phyloP scores from a whole-genome alignment of 306 rosid genomes.

The Cyclanthera cordifolia region DNA sequence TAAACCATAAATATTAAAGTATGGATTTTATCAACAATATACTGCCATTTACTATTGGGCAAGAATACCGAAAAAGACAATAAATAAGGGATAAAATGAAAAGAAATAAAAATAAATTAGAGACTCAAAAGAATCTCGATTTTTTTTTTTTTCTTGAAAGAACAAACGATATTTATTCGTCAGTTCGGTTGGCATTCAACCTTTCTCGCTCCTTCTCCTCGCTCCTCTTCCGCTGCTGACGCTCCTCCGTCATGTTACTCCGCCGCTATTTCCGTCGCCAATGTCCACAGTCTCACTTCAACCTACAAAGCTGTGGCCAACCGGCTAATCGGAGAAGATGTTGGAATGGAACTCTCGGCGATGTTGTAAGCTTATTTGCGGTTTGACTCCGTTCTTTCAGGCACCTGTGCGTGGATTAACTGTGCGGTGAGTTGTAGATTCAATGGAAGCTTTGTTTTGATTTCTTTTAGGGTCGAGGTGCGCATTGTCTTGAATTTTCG shows the following conservation, averaged over 20 bases:
- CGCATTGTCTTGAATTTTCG: background rate
- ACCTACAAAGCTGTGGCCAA: background rate
- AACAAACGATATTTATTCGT: background rate
- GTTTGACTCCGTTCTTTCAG: background rate
- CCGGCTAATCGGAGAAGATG: background rate
- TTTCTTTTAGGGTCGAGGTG: background rate
- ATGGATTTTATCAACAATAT: no score
- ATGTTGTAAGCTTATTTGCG: conserved; percentile 4
- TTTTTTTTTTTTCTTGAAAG: no score
- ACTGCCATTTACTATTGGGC: no score
- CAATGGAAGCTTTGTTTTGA: background rate
- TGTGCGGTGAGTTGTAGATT: background rate
- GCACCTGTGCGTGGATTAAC: background rate
- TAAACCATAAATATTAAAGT: no score
- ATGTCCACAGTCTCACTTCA: background rate
- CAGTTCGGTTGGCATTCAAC: background rate
- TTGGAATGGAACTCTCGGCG: background rate
- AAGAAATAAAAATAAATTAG: no score
- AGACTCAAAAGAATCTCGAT: no score
- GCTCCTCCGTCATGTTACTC: background rate
- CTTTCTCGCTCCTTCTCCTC: conserved; percentile 12
- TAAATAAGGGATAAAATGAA: no score
- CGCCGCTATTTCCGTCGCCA: background rate
- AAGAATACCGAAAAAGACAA: no score
- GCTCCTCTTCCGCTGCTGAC: conserved; percentile 7